These are phyloP conservation scores for Penicillium sclerotigenum DNA, from an alignment of 2,329 filamentous ascomycete genomes.

Conservation along the genomic window DNA sequence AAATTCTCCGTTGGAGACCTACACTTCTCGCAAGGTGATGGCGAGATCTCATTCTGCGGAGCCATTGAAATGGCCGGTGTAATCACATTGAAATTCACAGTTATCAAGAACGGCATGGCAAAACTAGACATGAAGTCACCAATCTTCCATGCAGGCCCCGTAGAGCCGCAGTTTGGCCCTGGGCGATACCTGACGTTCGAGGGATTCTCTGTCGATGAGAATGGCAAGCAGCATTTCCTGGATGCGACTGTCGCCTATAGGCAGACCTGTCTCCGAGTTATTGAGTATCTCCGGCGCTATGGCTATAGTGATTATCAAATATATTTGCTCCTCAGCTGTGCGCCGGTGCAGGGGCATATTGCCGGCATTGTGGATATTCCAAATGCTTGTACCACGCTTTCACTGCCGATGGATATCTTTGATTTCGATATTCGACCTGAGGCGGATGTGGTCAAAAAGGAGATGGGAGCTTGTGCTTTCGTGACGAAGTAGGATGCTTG, in stretches of 20 bases:
- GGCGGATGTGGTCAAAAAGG: constrained; percentile 56
- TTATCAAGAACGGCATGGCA: constrained; percentile 76
- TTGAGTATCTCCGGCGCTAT: constrained; percentile 75
- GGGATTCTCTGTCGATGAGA: constrained; percentile 83
- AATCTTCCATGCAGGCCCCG: constrained; percentile 80
- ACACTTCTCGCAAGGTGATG: constrained; percentile 84
- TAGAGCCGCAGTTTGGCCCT: constrained; percentile 83
- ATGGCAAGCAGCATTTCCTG: constrained; percentile 85
- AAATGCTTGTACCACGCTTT: constrained; percentile 85
- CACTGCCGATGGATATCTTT: constrained; percentile 89
- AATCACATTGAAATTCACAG: constrained; percentile 85
- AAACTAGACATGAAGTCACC: constrained; percentile 75
- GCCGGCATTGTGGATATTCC: constrained; percentile 89
- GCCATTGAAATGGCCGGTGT: constrained; percentile 93
- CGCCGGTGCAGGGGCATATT: constrained; percentile 81
- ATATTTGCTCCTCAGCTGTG: constrained; percentile 80
- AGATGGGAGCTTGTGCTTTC: constrained; percentile 71
- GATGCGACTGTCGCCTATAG: constrained; percentile 84
- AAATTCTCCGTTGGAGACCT: constrained; percentile 89
- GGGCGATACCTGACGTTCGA: constrained; percentile 81
- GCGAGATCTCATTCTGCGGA: constrained; percentile 83
- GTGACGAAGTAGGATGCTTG: constrained; percentile 34
- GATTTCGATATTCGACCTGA: constrained; percentile 83
- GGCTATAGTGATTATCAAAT: constrained; percentile 72
- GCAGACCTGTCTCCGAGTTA: constrained; percentile 72